These are phyloP conservation scores for Yamadazyma dushanensis DNA, from an alignment of 1,139 yeast species.

Conservation along the genomic window DNA sequence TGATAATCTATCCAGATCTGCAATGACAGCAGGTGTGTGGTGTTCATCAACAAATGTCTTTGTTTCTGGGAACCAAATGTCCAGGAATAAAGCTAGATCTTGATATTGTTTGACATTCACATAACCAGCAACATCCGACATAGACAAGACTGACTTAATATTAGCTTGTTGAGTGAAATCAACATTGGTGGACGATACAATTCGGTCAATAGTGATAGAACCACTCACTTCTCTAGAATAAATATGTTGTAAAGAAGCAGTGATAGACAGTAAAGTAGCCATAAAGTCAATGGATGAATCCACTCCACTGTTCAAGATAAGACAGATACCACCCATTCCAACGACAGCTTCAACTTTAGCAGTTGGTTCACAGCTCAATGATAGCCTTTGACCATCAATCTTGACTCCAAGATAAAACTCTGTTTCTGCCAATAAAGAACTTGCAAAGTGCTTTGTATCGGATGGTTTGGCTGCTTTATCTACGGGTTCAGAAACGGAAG, in stretches of 20 bases:
- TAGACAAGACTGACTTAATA: slow-evolving; percentile 51
- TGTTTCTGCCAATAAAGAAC: slow-evolving; percentile 45
- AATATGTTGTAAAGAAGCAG: slow-evolving; percentile 81
- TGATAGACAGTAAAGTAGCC: slow-evolving; percentile 47
- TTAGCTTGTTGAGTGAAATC: slow-evolving; percentile 34
- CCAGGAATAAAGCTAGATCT: slow-evolving; percentile 78
- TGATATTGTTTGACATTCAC: slow-evolving; percentile 83
- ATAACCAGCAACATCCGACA: slow-evolving; percentile 60
- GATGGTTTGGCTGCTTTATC: slow-evolving; percentile 4
- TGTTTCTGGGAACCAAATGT: slow-evolving; percentile 70
- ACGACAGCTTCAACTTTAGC: slow-evolving; percentile 90
- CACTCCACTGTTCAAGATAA: slow-evolving; percentile 55
- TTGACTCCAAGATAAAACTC: slow-evolving; percentile 66
- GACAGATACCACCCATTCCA: slow-evolving; percentile 61
- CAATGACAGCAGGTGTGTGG: neutral
- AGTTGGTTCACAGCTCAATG: slow-evolving; percentile 87
- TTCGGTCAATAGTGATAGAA: slow-evolving; percentile 55
- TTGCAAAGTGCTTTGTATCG: slow-evolving; percentile 22
- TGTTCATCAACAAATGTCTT: neutral
- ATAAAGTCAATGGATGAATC: slow-evolving; percentile 36
- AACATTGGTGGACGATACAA: slow-evolving; percentile 42
- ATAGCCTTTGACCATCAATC: slow-evolving; percentile 70
- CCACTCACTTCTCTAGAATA: slow-evolving; percentile 91
- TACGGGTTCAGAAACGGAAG: neutral
- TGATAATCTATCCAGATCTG: slow-evolving; percentile 12